These are phyloP conservation scores for Fusarium xylarioides DNA, from an alignment of 2,329 filamentous ascomycete genomes.

Conservation along the genomic window DNA sequence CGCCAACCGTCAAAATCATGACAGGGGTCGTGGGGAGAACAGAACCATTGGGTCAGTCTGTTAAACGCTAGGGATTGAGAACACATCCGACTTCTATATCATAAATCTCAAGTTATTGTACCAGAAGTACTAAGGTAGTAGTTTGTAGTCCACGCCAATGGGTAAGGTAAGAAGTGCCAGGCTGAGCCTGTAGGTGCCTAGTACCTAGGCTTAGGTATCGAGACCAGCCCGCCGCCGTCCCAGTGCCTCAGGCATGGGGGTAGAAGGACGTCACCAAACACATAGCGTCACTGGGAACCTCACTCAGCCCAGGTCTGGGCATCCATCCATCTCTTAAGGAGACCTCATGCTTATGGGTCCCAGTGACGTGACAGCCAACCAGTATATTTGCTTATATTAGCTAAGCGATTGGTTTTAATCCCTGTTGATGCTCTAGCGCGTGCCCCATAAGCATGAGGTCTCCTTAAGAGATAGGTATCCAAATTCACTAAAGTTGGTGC, in stretches of 20 bases:
- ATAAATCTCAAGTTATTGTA: background rate
- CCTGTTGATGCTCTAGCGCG: too few relatives aligned
- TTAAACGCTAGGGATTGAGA: background rate
- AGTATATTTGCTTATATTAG: too few relatives aligned
- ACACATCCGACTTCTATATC: background rate
- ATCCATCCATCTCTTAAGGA: too few relatives aligned
- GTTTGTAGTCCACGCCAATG: background rate
- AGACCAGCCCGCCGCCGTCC: conserved; percentile 4
- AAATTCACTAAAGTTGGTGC: conserved; percentile 14
- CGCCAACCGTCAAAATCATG: conserved; percentile 14
- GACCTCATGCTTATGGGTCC: too few relatives aligned
- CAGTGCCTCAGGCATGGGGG: conserved; percentile 22
- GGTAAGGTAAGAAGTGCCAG: background rate
- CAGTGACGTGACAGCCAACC: too few relatives aligned
- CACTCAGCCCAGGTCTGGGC: background rate
- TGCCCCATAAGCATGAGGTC: too few relatives aligned
- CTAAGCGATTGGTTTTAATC: too few relatives aligned
- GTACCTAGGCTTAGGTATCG: background rate
- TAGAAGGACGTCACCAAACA: conserved; percentile 4
- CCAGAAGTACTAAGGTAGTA: background rate
- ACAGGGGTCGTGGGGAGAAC: conserved; percentile 21
- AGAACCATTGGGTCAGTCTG: background rate
- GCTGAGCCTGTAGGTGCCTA: background rate
- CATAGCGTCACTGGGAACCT: conserved; percentile 6
- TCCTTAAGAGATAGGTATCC: too few relatives aligned